phyloP scores from a whole-genome alignment of 2,329 filamentous ascomycete genomes.

The Aureobasidium sp. region DNA sequence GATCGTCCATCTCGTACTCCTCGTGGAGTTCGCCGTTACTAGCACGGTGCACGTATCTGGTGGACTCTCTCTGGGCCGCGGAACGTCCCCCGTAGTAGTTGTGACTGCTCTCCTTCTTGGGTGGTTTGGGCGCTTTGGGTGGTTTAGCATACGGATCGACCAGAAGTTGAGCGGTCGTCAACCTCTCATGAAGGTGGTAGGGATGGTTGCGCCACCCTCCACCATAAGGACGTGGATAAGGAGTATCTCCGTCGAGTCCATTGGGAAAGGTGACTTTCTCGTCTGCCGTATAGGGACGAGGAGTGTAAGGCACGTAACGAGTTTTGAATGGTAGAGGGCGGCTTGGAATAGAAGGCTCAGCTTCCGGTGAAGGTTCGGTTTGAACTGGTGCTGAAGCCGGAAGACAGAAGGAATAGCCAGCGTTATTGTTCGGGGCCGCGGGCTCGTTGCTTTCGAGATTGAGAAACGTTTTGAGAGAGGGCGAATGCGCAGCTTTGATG shows the following conservation, averaged over 20 bases:
- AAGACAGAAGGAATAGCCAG: not conserved
- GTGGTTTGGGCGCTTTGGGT: not conserved
- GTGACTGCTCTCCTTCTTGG: not conserved
- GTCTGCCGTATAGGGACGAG: not conserved
- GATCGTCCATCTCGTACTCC: not conserved
- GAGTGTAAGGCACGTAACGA: not conserved
- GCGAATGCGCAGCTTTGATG: not conserved
- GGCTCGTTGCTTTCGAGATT: not conserved
- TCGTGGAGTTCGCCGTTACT: not conserved
- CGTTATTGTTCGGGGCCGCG: no score
- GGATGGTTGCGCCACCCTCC: not conserved
- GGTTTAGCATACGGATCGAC: not conserved
- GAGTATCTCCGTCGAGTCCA: not conserved
- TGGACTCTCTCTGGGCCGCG: not conserved
- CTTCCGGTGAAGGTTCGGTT: not conserved
- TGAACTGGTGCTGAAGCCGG: not conserved
- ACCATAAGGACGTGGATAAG: not conserved
- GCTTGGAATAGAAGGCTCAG: not conserved
- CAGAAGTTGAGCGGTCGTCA: not conserved
- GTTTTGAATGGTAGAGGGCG: not conserved
- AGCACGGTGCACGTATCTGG: not conserved
- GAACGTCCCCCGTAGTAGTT: constrained; percentile 13
- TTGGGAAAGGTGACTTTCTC: not conserved
- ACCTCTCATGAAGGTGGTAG: not conserved
- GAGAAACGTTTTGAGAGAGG: not conserved